A percentile compares a stretch with the other conserved stretches of the same genome.
Evolutionary conservation across 495 filamentous ascomycete species (phyloP).

Genomic region (Cercophora samala): DNA sequence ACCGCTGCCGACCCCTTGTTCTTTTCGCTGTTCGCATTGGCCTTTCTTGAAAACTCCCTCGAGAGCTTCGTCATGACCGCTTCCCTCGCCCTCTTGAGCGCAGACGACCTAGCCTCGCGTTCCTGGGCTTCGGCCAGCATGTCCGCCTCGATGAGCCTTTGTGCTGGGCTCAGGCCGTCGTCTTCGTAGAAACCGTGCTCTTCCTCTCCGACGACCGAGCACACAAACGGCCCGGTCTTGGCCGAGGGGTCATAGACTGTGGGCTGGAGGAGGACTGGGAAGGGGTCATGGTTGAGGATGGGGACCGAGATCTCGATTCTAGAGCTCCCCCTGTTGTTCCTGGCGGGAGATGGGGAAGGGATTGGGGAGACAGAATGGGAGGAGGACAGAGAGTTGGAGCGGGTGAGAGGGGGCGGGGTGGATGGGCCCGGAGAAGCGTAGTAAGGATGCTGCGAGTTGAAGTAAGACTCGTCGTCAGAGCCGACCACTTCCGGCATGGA

Average conservation of each 20-base stretch:
- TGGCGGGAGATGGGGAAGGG: slow-evolving; percentile 6
- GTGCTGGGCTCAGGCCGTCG: slow-evolving; percentile 42
- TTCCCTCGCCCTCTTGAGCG: slow-evolving; percentile 44
- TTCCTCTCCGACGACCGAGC: slow-evolving; percentile 3
- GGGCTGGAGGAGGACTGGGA: slow-evolving; percentile 42
- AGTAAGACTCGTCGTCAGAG: slow-evolving; percentile 39
- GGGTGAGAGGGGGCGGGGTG: slow-evolving; percentile 8
- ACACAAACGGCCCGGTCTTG: slow-evolving; percentile 27
- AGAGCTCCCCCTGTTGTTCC: slow-evolving; percentile 5
- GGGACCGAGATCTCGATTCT: slow-evolving; percentile 44
- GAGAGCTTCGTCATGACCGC: slow-evolving; percentile 46
- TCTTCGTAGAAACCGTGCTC: neutral
- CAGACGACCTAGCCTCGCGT: slow-evolving; percentile 39
- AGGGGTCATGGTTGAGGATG: slow-evolving; percentile 44
- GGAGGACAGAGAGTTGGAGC: slow-evolving; percentile 13
- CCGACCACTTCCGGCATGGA: slow-evolving; percentile 39
- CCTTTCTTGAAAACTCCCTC: slow-evolving; percentile 34
- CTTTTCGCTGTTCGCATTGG: slow-evolving; percentile 7
- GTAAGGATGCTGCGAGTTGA: neutral
- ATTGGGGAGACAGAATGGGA: slow-evolving; percentile 3
- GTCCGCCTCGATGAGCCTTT: slow-evolving; percentile 42
- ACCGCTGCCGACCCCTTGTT: slow-evolving; percentile 32
- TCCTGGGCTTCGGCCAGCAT: slow-evolving; percentile 42
- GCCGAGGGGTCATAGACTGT: slow-evolving; percentile 47
- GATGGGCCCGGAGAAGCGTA: neutral